Conservation (phyloP, 257 asterid species). For the Avicennia marina region DNA sequence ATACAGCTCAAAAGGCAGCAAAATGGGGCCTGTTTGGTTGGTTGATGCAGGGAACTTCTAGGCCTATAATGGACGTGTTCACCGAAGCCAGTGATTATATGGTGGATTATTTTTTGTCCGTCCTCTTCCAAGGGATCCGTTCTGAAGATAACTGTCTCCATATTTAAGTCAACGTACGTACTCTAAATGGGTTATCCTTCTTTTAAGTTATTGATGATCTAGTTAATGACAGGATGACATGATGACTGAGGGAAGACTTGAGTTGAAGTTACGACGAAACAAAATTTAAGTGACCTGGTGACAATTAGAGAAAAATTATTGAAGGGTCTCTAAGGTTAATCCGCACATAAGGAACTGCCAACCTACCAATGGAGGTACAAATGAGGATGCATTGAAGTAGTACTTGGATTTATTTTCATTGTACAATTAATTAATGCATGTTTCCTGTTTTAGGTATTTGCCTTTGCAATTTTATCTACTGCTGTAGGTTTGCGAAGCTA, state of each 20-base stretch:
- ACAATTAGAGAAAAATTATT: slow-evolving; percentile 24
- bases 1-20: slow-evolving; percentile 18
- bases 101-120: slow-evolving; percentile 33
- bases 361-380: slow-evolving; percentile 26
- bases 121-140: slow-evolving; percentile 28
- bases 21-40: slow-evolving; percentile 37
- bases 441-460: too few relatives aligned
- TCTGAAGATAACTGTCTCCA: slow-evolving; percentile 25
- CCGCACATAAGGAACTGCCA: slow-evolving; percentile 13
- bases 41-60: slow-evolving; percentile 20
- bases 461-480: too few relatives aligned
- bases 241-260: slow-evolving; percentile 13
- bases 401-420: neutral
- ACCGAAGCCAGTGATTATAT: slow-evolving; percentile 37
- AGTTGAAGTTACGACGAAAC: slow-evolving; percentile 15
- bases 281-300: slow-evolving; percentile 23
- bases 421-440: too few relatives aligned
- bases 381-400: slow-evolving; percentile 24
- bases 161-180: slow-evolving; percentile 24
- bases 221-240: slow-evolving; percentile 19
- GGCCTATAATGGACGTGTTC: slow-evolving; percentile 31
- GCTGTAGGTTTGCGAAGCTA: too few relatives aligned
- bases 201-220: neutral
- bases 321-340: slow-evolving; percentile 19
- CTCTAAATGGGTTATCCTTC: neutral